These are phyloP conservation scores for Wickerhamomyces silvicola DNA, from an alignment of 805 yeast species.

Conservation along the genomic window DNA sequence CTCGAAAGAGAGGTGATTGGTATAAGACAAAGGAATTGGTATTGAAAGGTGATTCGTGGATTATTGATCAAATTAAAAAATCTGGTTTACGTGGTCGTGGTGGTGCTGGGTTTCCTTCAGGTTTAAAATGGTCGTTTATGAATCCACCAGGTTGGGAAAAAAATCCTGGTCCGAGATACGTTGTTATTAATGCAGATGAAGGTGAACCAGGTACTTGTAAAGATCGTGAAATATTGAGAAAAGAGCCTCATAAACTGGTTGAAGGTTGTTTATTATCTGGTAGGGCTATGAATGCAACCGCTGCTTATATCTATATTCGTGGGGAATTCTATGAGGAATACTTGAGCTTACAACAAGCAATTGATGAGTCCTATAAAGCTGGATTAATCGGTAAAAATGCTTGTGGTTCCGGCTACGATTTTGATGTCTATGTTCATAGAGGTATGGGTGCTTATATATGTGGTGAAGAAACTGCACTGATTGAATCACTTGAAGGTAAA, in stretches of 20 bases:
- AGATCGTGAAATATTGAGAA: slow-evolving; percentile 85
- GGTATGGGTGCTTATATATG: slow-evolving; percentile 93
- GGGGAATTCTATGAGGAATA: slow-evolving; percentile 89
- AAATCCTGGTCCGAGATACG: slow-evolving; percentile 80
- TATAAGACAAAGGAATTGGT: slow-evolving; percentile 82
- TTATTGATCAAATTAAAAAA: slow-evolving; percentile 78
- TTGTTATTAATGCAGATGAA: slow-evolving; percentile 89
- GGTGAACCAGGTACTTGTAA: slow-evolving; percentile 95
- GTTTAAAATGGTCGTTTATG: slow-evolving; percentile 90
- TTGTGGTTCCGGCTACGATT: slow-evolving; percentile 81
- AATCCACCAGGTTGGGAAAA: slow-evolving; percentile 95
- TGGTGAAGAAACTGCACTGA: slow-evolving; percentile 88
- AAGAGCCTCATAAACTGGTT: slow-evolving; percentile 86
- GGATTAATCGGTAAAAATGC: slow-evolving; percentile 80
- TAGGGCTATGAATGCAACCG: slow-evolving; percentile 88
- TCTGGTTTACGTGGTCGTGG: slow-evolving; percentile 89
- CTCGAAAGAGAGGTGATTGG: slow-evolving; percentile 86
- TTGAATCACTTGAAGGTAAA: slow-evolving; percentile 86
- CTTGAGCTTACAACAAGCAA: slow-evolving; percentile 65
- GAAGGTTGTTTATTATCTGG: slow-evolving; percentile 92
- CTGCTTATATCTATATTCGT: slow-evolving; percentile 85
- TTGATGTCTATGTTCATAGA: slow-evolving; percentile 79
- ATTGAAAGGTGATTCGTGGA: slow-evolving; percentile 83
- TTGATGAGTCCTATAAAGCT: slow-evolving; percentile 79
- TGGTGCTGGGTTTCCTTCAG: slow-evolving; percentile 92